Conservation (phyloP, 139 green algal genomes). For the Spirogloea muscicola region DNA sequence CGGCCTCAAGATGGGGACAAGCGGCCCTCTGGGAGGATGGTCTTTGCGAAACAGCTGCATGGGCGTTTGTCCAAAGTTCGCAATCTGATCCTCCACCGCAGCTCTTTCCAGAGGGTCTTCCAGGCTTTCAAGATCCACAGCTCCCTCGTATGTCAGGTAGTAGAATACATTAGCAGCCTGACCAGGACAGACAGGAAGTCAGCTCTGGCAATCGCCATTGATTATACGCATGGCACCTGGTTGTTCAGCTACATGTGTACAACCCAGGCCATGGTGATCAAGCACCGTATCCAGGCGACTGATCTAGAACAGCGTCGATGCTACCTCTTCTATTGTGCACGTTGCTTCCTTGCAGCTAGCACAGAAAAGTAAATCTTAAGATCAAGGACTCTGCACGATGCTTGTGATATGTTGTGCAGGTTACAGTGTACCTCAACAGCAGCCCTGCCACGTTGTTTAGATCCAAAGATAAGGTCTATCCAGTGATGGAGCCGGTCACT, state of each 20-base stretch:
- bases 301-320: no score
- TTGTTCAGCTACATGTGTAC: neutral
- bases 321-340: no score
- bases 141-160: conserved; percentile 57
- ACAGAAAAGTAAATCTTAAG: no score
- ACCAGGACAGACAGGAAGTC: neutral
- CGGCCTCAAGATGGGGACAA: neutral
- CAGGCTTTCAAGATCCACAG: conserved; percentile 46
- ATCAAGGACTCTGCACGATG: neutral
- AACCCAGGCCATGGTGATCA: no score
- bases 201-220: neutral
- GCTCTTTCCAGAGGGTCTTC: conserved; percentile 24
- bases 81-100: conserved; percentile 35
- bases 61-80: conserved; percentile 49
- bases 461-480: conserved; percentile 53
- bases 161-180: conserved; percentile 56
- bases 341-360: no score
- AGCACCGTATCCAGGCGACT: no score
- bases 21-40: conserved; percentile 5
- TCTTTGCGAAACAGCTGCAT: conserved; percentile 44
- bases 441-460: conserved; percentile 34
- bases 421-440: neutral
- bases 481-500: conserved; percentile 58
- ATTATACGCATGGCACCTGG: neutral
- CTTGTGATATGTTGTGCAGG: conserved; percentile 7